Evolutionary conservation across 495 filamentous ascomycete genomes (phyloP), one percentile per base, ranked within the genome.

Genomic region (Lepraria neglecta): DNA sequence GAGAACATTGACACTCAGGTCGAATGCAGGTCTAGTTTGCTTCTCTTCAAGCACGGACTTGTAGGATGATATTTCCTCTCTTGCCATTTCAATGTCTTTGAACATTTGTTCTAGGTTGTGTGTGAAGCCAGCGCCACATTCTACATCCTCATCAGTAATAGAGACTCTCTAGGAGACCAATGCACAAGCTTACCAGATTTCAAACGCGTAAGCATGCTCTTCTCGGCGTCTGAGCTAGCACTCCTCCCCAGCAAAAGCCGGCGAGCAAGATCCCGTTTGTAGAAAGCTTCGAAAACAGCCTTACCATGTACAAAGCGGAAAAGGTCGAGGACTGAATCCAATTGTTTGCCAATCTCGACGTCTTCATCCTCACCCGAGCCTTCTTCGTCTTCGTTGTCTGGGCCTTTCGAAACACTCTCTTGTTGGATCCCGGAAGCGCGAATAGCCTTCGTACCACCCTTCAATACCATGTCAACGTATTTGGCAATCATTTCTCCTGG

Each of bases 41-140:
- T 78, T 75, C 54, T 79, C 75, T 42, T 77, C 76, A 55, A 79
- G 71, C 19, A 78, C 71, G 28, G 78, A 75, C 61, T 83, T 91
- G 75, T 91, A 97, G 0, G 87, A 84, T 5, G 72, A 60, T 79
- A 96, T 91, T 67, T 95, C 90, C 61, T 96, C 92, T 40, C 84
- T 82, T 14, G 87, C 87, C 56, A 97, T 79, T 63, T 96, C 92
- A 72, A 97, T 89, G 68, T 99, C 94, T 69, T 95, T 96, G 77
- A 99, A 97, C 94, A 99, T 99, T 40, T 90, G 88, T 72, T 99
- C 94, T 3, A 99, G 80, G 67, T 99, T 97, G 66, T 96, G 90
- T 1, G 95, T 97, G 70, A 97, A 97, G 64, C 80, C 85, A 3
- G 88, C 85, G 30, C 95, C 95, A 70, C 94, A 97, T 76, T 97